Base-by-base conservation (phyloP, 257 asterid genomes). In the Nicotiana obtusifolia region DNA sequence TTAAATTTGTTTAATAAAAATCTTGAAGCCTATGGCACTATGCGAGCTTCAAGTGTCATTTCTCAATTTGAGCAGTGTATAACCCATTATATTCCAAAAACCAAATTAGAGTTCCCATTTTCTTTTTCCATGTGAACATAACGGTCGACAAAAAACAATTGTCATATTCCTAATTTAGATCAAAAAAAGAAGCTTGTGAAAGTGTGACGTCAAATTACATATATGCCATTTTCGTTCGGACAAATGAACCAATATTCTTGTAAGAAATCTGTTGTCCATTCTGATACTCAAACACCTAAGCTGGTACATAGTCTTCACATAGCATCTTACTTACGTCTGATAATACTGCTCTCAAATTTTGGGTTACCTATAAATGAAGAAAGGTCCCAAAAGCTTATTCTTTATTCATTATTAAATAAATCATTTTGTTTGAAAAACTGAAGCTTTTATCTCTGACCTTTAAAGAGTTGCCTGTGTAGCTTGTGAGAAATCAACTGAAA, bases 331-430 rank as follows among this genome's bases (percentile, higher is more conserved):
- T 5, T 28, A 57, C 66, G 81, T 77, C 33, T 41, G 26, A 61
- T 62, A 9, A 20, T 80, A 5, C 7, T 35, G 30, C 59, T 24
- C 52, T 44, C 62, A 80, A 24, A 53, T 71, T 56, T 64, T 49
- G 56, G 81, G 81, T 84, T 84, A 80, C 87, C 87, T 68, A 75
- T n/a, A 14, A 49, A 53, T 82, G 87, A 86, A 86, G 87, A 75
- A 86, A 84, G 78, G 87, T 75, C 64, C 57, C 86, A 66, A 76
- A 61, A 78, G 61, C 56, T 10, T 37, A 31, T 78, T 78, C 41
- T 47, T 7, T 28, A 71, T 59, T 30, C 8, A 57, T 71, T 69
- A 22, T 49, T 37, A 37, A 68, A 69, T 37, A 37, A 68, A 69
- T 2, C 7, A 69, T 37, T 69, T 69, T 69, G 44, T 69, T 37